phyloP scores from a whole-genome alignment of 805 yeast genomes.

The Ascoidea tarda region DNA sequence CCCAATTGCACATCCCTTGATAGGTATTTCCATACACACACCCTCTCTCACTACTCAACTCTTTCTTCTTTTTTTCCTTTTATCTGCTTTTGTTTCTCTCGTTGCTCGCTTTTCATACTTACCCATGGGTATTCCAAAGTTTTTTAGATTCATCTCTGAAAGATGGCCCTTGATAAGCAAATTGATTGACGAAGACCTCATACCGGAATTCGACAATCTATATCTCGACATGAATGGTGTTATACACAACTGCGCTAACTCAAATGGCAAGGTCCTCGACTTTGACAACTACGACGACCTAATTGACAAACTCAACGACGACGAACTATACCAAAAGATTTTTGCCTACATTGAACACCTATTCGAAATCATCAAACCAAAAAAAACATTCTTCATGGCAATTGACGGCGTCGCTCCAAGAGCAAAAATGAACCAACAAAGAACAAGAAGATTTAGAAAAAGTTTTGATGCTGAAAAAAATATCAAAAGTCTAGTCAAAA shows the following conservation, averaged over 20 bases:
- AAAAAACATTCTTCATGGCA: slow-evolving; percentile 85
- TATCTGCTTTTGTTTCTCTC: too few species aligned
- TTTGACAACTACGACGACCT: slow-evolving; percentile 27
- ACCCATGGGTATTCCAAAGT: slow-evolving; percentile 83
- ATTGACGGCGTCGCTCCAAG: slow-evolving; percentile 98
- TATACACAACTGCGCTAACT: slow-evolving; percentile 85
- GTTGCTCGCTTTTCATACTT: too few species aligned
- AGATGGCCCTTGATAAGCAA: slow-evolving; percentile 97
- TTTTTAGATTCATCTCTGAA: slow-evolving; percentile 92
- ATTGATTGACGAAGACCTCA: slow-evolving; percentile 61
- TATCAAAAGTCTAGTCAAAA: slow-evolving; percentile 14
- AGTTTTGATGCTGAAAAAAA: slow-evolving; percentile 86
- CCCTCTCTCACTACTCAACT: too few species aligned
- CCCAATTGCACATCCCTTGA: too few species aligned
- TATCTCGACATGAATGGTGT: slow-evolving; percentile 97
- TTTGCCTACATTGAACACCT: slow-evolving; percentile 91
- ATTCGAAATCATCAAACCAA: slow-evolving; percentile 77
- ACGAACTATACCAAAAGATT: slow-evolving; percentile 83
- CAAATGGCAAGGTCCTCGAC: slow-evolving; percentile 31
- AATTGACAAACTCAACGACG: slow-evolving; percentile 60
- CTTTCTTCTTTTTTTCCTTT: too few species aligned
- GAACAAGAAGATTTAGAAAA: slow-evolving; percentile 89
- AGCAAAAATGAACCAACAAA: slow-evolving; percentile 96
- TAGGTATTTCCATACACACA: too few species aligned
- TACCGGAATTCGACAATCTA: slow-evolving; percentile 89